Percentiles rank a stretch among this genome's conserved stretches.
Evolutionary conservation across 2,329 filamentous ascomycete species (phyloP).

Genomic region (Alternaria tenuissima): DNA sequence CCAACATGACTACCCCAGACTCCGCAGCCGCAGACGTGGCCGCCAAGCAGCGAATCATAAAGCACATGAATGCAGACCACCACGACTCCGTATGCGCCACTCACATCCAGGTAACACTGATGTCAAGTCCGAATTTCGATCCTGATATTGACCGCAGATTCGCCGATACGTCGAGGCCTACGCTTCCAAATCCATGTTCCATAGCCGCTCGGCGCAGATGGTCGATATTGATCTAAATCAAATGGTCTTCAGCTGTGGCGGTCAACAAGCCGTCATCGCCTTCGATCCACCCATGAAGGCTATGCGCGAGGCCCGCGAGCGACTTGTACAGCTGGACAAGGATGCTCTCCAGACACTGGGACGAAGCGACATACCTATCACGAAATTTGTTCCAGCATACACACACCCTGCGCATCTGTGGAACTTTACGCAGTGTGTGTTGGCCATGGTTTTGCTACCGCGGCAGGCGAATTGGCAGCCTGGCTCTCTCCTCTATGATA

Average conservation of each 20-base stretch:
- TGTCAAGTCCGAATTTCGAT: neutral
- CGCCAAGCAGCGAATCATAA: slow-evolving; percentile 70
- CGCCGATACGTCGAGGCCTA: slow-evolving; percentile 80
- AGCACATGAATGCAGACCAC: slow-evolving; percentile 90
- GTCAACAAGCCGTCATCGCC: slow-evolving; percentile 62
- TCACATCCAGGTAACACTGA: neutral
- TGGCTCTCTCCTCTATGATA: slow-evolving; percentile 44
- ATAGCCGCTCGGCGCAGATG: slow-evolving; percentile 67
- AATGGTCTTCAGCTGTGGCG: slow-evolving; percentile 67
- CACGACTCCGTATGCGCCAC: slow-evolving; percentile 63
- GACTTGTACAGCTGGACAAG: slow-evolving; percentile 77
- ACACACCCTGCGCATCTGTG: slow-evolving; percentile 58
- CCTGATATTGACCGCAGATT: slow-evolving; percentile 54
- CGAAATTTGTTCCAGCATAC: slow-evolving; percentile 60
- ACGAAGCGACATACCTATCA: slow-evolving; percentile 64
- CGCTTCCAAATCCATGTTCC: slow-evolving; percentile 63
- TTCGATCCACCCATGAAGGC: slow-evolving; percentile 75
- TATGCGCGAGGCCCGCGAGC: slow-evolving; percentile 71
- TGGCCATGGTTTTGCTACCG: slow-evolving; percentile 42
- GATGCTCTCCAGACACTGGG: slow-evolving; percentile 67
- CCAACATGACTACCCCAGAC: slow-evolving; percentile 40
- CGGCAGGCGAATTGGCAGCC: slow-evolving; percentile 43
- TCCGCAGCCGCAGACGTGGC: slow-evolving; percentile 56
- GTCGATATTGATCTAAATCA: slow-evolving; percentile 69
- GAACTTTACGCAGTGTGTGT: slow-evolving; percentile 59